Evolutionary conservation across 129 eudicot species (phyloP), one percentile per base, ranked within the genome.

Genomic region (Chrysanthemum lavandulifolium): DNA sequence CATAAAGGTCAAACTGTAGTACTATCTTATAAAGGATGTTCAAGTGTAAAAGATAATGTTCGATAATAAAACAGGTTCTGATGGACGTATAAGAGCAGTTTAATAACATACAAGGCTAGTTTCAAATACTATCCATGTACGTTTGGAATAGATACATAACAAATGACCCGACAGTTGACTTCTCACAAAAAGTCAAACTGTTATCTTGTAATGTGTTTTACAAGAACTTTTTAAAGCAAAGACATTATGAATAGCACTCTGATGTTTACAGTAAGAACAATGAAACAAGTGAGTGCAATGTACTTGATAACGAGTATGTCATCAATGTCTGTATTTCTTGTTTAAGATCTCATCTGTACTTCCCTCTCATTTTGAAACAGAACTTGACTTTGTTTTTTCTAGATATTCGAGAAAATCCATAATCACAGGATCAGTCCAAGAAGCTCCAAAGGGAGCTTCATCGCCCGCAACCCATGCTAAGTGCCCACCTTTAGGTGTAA

Each of bases 401-500:
- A 90, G 54, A 78, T 87, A 75, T 71, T 88, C 81, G 13, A 94
- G 81, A 81, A 94, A 94, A 65, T 94, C 99, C 93, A 94, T 94
- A 69, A 94, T 94, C 55, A 88, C 79, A 0, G 94, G 89, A 56
- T 94, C 99, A 1, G 97, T 94, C 99, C 99, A 94, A 9, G 99
- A 97, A 83, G 89, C 86, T 73, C 99, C 99, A 31, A 68, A 33
- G 7, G 99, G 99, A 23, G 97, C 96, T 51, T 82, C 97, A 14
- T 48, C 52, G 2, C 99, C 99, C 15, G 89, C 99, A 74, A 94
- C 80, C 97, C 99, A 94, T 55, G 96, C 99, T 68, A 94, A 80
- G 68, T 94, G 99, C 21, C 96, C 99, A 40, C 99, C 99, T 85
- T 84, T 83, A 19, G 97, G 99, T 27, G 99, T 90, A 21, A 90